Evolutionary conservation across 1,284 basidiomycete species (phyloP).

Genomic region (Rhodotorula sp.): DNA sequence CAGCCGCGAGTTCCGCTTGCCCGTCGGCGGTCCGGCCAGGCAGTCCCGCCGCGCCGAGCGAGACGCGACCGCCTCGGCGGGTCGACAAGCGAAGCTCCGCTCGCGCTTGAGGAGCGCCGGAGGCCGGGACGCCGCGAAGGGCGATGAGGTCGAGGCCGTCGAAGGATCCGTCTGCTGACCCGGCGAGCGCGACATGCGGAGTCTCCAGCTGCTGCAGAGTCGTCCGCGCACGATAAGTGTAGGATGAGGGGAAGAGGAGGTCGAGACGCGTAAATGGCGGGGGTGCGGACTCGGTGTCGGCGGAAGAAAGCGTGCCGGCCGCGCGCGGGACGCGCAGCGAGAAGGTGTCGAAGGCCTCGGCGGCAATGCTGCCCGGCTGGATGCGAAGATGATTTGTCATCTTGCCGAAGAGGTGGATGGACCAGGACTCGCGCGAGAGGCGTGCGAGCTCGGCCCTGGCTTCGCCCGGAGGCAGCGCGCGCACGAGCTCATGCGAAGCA

Average conservation of each 20-base stretch:
- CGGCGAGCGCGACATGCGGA: conserved; percentile 12
- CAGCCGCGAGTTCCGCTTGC: conserved; percentile 12
- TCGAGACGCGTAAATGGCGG: background rate
- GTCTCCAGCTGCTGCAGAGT: conserved; percentile 11
- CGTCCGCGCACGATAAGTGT: conserved; percentile 21
- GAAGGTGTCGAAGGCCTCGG: conserved; percentile 31
- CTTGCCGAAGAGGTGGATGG: conserved; percentile 36
- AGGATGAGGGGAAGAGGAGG: conserved; percentile 12
- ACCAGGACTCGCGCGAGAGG: conserved; percentile 25
- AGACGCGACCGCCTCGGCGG: conserved; percentile 7
- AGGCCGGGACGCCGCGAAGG: conserved; percentile 7
- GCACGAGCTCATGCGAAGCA: conserved; percentile 36
- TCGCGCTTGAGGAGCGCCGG: background rate
- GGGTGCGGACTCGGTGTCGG: conserved; percentile 8
- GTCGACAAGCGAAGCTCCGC: conserved; percentile 9
- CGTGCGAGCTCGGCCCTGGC: conserved; percentile 17
- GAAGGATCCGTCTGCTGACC: conserved; percentile 37
- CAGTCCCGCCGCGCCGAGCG: background rate
- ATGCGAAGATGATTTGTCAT: conserved; percentile 41
- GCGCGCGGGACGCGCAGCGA: conserved; percentile 21
- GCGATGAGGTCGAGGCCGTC: conserved; percentile 38
- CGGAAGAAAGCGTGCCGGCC: conserved; percentile 20
- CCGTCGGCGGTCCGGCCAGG: background rate
- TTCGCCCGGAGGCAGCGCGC: conserved; percentile 8
- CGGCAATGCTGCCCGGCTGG: conserved; percentile 28